phyloP scores from a whole-genome alignment of 2,329 filamentous ascomycete genomes.

The Gaeumannomyces tritici region DNA sequence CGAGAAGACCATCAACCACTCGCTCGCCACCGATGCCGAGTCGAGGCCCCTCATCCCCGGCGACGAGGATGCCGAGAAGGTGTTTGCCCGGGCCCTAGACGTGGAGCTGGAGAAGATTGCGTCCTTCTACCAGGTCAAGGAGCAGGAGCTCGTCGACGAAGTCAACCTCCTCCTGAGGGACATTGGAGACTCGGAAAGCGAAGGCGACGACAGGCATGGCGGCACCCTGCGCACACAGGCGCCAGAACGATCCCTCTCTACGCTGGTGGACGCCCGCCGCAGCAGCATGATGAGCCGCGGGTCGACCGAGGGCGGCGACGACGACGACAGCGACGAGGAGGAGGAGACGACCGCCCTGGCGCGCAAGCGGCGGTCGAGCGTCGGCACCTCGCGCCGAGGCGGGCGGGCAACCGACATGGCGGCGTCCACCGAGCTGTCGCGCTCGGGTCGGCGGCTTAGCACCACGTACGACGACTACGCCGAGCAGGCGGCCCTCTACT shows the following conservation, averaged over 20 bases:
- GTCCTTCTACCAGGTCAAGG: slow-evolving; percentile 83
- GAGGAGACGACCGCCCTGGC: slow-evolving; percentile 48
- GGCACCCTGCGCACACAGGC: not conserved
- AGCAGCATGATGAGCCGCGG: slow-evolving; percentile 30
- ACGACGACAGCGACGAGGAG: slow-evolving; percentile 56
- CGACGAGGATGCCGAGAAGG: slow-evolving; percentile 64
- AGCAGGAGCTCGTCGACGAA: slow-evolving; percentile 77
- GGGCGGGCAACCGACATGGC: slow-evolving; percentile 42
- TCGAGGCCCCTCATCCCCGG: slow-evolving; percentile 69
- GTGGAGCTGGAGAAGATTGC: slow-evolving; percentile 89
- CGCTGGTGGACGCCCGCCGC: slow-evolving; percentile 12
- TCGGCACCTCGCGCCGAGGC: slow-evolving; percentile 11
- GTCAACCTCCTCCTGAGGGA: slow-evolving; percentile 69
- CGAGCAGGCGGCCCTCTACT: slow-evolving; percentile 60
- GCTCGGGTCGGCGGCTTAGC: slow-evolving; percentile 52
- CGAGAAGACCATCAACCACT: slow-evolving; percentile 71
- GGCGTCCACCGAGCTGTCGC: slow-evolving; percentile 50
- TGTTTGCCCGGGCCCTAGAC: slow-evolving; percentile 75
- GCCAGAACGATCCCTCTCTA: not conserved
- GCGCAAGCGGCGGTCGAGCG: slow-evolving; percentile 29
- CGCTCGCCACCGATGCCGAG: slow-evolving; percentile 61
- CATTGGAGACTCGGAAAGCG: slow-evolving; percentile 56
- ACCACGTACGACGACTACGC: slow-evolving; percentile 65
- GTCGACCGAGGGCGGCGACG: slow-evolving; percentile 47
- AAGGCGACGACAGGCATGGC: slow-evolving; percentile 28